phyloP scores from a whole-genome alignment of 164 flowering plant species.

The Sedum album region DNA sequence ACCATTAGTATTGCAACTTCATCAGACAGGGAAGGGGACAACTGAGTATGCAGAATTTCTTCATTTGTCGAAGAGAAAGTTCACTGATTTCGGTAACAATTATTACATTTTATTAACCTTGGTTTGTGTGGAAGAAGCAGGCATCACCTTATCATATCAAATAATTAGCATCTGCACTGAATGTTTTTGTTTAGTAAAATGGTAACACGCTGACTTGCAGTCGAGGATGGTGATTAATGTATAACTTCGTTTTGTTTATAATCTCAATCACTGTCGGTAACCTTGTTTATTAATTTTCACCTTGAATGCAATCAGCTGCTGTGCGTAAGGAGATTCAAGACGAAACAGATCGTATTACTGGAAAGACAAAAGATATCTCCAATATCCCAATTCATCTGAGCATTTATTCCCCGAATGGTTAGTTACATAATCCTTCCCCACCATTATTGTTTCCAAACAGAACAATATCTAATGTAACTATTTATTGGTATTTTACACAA shows the following conservation, averaged over 20 bases:
- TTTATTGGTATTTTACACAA: background rate
- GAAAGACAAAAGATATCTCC: conserved; percentile 51
- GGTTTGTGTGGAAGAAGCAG: background rate
- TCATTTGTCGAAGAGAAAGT: conserved; percentile 56
- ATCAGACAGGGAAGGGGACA: conserved; percentile 53
- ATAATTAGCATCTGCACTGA: too few species aligned
- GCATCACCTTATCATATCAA: background rate
- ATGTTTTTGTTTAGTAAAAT: background rate
- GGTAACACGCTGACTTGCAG: background rate
- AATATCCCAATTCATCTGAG: conserved; percentile 60
- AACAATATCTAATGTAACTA: background rate
- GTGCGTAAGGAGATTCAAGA: conserved; percentile 76
- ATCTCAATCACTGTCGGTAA: background rate
- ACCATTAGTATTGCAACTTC: conserved; percentile 93
- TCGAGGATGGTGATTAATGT: background rate
- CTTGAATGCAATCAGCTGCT: conserved; percentile 39
- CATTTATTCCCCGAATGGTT: conserved; percentile 71
- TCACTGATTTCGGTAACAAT: conserved; percentile 55
- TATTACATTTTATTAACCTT: background rate
- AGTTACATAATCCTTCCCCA: conserved; percentile 7
- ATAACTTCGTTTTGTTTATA: background rate
- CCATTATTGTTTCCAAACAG: background rate
- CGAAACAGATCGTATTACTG: conserved; percentile 67
- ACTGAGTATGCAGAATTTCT: conserved; percentile 75
- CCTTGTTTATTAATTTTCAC: background rate